Evolutionary conservation across 2,329 filamentous ascomycete genomes (phyloP).

Genomic region (Neofusicoccum sp.): DNA sequence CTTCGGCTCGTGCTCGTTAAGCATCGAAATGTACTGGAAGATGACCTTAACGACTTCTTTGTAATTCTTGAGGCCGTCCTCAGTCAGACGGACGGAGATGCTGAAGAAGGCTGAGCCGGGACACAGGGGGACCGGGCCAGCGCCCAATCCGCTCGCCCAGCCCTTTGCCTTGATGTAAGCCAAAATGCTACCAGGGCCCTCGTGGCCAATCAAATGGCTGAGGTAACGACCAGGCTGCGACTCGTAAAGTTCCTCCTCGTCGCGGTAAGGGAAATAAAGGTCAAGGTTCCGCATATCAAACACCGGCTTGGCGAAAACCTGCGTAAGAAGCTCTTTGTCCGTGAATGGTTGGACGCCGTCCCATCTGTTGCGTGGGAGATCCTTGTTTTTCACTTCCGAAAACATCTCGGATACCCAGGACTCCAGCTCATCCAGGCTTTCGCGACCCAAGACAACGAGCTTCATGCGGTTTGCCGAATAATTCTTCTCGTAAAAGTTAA

Average conservation of each 20-base stretch:
- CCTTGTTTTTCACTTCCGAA: slow-evolving; percentile 76
- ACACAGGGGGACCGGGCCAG: slow-evolving; percentile 72
- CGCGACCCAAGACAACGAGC: slow-evolving; percentile 78
- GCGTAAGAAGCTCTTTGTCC: slow-evolving; percentile 61
- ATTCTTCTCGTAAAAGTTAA: slow-evolving; percentile 83
- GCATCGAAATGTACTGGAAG: slow-evolving; percentile 87
- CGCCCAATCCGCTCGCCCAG: slow-evolving; percentile 80
- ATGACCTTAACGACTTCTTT: slow-evolving; percentile 77
- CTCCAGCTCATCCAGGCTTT: slow-evolving; percentile 78
- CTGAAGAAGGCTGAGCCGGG: slow-evolving; percentile 80
- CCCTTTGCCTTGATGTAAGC: slow-evolving; percentile 86
- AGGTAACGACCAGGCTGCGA: slow-evolving; percentile 83
- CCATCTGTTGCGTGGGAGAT: slow-evolving; percentile 68
- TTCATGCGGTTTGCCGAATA: slow-evolving; percentile 96
- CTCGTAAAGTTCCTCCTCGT: slow-evolving; percentile 77
- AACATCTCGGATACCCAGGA: slow-evolving; percentile 83
- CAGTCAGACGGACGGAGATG: slow-evolving; percentile 74
- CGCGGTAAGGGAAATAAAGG: slow-evolving; percentile 79
- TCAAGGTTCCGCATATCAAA: slow-evolving; percentile 81
- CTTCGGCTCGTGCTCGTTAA: slow-evolving; percentile 75
- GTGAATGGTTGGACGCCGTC: slow-evolving; percentile 61
- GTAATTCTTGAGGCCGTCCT: slow-evolving; percentile 80
- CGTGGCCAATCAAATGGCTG: slow-evolving; percentile 85
- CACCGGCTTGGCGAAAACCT: slow-evolving; percentile 86
- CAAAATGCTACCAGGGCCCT: slow-evolving; percentile 88